Conservation (phyloP, 768 basidiomycete species). For the Rhodotorula taiwanensis region DNA sequence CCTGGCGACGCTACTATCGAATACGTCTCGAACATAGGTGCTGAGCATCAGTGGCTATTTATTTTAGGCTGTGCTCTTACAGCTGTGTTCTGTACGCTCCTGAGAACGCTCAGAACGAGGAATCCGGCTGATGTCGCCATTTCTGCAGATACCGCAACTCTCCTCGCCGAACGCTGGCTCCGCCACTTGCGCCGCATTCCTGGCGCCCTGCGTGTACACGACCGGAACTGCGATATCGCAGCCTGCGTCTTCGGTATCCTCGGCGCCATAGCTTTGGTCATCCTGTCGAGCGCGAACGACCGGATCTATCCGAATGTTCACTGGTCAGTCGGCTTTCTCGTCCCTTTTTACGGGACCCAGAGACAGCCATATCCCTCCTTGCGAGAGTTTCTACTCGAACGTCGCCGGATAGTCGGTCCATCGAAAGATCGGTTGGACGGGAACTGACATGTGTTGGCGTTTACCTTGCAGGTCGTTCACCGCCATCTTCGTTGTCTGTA, state of each 20-base stretch:
- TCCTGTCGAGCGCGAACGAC: constrained; percentile 39
- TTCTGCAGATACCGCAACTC: constrained; percentile 25
- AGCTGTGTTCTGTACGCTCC: constrained; percentile 42
- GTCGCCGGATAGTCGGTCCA: too few species aligned
- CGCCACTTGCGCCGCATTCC: constrained; percentile 48
- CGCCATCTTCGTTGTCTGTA: constrained; percentile 45
- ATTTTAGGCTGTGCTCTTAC: constrained; percentile 40
- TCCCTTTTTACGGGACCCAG: too few species aligned
- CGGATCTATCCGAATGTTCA: not conserved
- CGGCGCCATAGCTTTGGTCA: constrained; percentile 44
- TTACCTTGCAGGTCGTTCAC: constrained; percentile 36
- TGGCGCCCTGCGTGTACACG: constrained; percentile 40
- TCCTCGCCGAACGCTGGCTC: constrained; percentile 47
- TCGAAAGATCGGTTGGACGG: too few species aligned
- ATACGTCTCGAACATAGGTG: constrained; percentile 46
- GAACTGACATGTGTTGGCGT: too few species aligned
- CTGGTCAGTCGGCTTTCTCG: constrained; percentile 9
- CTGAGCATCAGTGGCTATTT: constrained; percentile 38
- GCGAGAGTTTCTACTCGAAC: too few species aligned
- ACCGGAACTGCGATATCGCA: constrained; percentile 44
- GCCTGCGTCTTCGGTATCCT: constrained; percentile 25
- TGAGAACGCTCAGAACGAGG: too few species aligned
- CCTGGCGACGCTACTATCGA: constrained; percentile 19
- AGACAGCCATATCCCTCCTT: too few species aligned
- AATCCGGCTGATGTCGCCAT: not conserved